Evolutionary conservation across 192 early-diverging fungal genomes (phyloP), one percentile per base, ranked within the genome.

Genomic region (Backusella psychrophila): DNA sequence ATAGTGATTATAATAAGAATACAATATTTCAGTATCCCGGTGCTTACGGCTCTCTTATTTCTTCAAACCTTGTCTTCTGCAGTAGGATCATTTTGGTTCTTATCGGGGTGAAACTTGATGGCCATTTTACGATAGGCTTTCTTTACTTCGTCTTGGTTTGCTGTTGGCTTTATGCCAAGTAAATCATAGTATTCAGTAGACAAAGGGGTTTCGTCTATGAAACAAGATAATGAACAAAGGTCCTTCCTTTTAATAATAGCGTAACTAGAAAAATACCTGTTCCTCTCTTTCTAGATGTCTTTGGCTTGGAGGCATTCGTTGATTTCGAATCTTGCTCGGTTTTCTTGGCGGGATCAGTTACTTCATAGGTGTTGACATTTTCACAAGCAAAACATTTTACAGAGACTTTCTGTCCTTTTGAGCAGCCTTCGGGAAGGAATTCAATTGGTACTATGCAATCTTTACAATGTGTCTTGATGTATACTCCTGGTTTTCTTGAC

Each of bases 41-140:
- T 44, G 42, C 14, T 44, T 44, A 44, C 33, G 33, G 15, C 1
- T 35, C 12, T 39, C 42, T n/a, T 36, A 17, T 33, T 3, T 71
- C 2, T 15, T 33, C 29, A 63, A 26, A 83, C 82, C 71, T 75
- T 77, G 3, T 80, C 76, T 63, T 83, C 78, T n/a, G 78, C 78
- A 15, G 78, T 79, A n/a, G 78, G 78, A 71, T 83, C 78, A 49
- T 80, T 53, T 38, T 23, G 46, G 33, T 83, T 83, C 80, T 98
- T 98, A 88, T 99, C 98, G 0, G 98, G 98, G 77, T 99, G 98
- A 71, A 85, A 95, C 72, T 91, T 91, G 6, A 96, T 85, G 1
- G 96, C 97, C 41, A 90, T 84, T 44, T 90, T 84, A 76, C 94
- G 91, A 82, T 99, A 99, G 39, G 90, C 93, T 78, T 98, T 98